These are phyloP conservation scores for Trichoderma semiorbis DNA, from an alignment of 2,329 filamentous ascomycete species.

Conservation along the genomic window DNA sequence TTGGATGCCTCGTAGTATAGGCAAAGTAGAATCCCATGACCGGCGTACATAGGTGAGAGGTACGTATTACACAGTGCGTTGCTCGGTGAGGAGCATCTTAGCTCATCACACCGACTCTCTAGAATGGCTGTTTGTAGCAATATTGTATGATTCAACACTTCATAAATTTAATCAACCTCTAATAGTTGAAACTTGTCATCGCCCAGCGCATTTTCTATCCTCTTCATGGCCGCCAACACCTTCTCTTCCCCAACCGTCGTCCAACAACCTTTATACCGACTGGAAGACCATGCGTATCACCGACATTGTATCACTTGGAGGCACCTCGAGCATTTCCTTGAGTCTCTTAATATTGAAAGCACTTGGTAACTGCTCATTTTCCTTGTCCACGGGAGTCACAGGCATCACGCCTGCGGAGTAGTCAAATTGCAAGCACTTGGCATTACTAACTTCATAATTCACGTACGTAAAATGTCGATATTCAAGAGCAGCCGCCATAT, in stretches of 20 bases:
- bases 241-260: constrained; percentile 51
- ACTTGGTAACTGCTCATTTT: constrained; percentile 61
- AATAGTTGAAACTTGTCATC: constrained; percentile 52
- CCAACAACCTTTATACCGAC: constrained; percentile 53
- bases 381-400: constrained; percentile 75
- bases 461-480: background rate
- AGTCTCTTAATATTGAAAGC: constrained; percentile 60
- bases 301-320: constrained; percentile 80
- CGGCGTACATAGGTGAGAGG: background rate
- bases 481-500: constrained; percentile 56
- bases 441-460: background rate
- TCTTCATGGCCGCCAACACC: constrained; percentile 40
- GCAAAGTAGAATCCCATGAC: background rate
- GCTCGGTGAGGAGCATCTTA: background rate
- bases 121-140: background rate
- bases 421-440: constrained; percentile 59
- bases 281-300: constrained; percentile 67
- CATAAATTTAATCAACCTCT: constrained; percentile 41
- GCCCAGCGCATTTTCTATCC: constrained; percentile 30
- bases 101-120: background rate
- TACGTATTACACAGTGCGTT: background rate
- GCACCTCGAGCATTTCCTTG: constrained; percentile 80
- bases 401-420: constrained; percentile 81
- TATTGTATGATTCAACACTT: background rate
- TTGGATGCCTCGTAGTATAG: background rate